Base-by-base conservation (phyloP, 2,329 filamentous ascomycete genomes). In the Gaeumannomyces tritici region DNA sequence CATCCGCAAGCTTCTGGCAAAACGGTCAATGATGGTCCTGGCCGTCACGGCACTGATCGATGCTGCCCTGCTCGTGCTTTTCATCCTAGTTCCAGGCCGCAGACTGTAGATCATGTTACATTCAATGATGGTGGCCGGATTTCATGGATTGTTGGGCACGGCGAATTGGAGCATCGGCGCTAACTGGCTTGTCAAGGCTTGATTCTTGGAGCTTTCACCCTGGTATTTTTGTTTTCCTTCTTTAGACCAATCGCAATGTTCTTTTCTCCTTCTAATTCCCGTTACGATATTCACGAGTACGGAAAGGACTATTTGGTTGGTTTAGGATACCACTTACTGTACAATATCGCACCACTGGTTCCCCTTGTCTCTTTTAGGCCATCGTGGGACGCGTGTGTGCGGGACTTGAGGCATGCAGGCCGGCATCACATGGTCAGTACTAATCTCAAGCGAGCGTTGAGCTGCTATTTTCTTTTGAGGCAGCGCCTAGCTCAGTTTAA, bases 41-140 rank as follows among this genome's bases (percentile, higher is more conserved):
- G 79, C 85, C 11, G 83, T 95, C 65, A 93, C 93, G 33, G 73
- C 88, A 31, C 73, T 96, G 35, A 81, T 96, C 62, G 90, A 93
- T 66, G 87, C 90, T 4, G 90, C 87, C n/a, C 77, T 98, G 18
- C 91, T 90, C 69, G 83, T 95, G 63, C 79, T 99, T 29, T 99
- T 99, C 78, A 93, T 97, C 68, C 88, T 99, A 63, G 95, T 99
- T 5, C 95, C 95, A 1, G 93, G 95, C 62, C 96, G 90, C 73
- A 81, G 89, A 65, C 80, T 96, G 57, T 95, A 72, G 77, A 64
- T 24, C 18, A 21, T 29, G 29, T 47, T 29, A 54, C 42, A 7
- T 51, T 51, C 18, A 51, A 51, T n/a, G 42, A 51, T n/a, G 42
- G 21, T 11, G 42, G 42, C 42, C 42, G 42, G 42, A 51, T 51